These are phyloP conservation scores for Roridomyces roridus DNA, from an alignment of 768 basidiomycete genomes.

Conservation along the genomic window DNA sequence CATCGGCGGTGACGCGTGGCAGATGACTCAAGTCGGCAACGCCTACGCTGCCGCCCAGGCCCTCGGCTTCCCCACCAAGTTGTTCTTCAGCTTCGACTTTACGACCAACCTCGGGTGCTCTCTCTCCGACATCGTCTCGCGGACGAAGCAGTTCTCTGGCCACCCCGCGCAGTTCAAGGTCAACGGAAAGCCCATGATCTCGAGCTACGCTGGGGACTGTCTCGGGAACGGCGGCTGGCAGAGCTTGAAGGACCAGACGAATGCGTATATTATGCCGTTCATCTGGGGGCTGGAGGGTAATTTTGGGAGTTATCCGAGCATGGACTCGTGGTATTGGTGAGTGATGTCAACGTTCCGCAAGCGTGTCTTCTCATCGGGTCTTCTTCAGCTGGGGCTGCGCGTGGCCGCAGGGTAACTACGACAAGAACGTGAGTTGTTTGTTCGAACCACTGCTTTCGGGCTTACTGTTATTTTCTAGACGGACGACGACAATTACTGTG, in stretches of 20 bases:
- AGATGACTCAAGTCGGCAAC: constrained; percentile 48
- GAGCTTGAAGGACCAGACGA: constrained; percentile 51
- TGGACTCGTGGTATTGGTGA: constrained; percentile 48
- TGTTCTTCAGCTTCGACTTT: constrained; percentile 66
- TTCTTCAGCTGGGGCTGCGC: constrained; percentile 61
- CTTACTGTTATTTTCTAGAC: constrained; percentile 37
- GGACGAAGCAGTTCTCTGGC: constrained; percentile 50
- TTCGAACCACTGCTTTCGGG: not conserved
- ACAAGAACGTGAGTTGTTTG: constrained; percentile 44
- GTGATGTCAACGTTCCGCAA: no score
- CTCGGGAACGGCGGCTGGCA: constrained; percentile 60
- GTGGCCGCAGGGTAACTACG: constrained; percentile 58
- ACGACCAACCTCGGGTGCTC: constrained; percentile 53
- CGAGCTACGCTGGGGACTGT: constrained; percentile 66
- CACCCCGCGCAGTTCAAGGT: constrained; percentile 64
- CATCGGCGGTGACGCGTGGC: constrained; percentile 62
- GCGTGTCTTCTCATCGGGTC: no score
- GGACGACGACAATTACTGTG: constrained; percentile 57
- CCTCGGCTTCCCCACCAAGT: constrained; percentile 49
- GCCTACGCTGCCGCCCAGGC: constrained; percentile 59
- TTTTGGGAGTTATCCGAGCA: constrained; percentile 50
- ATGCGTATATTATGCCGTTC: constrained; percentile 58
- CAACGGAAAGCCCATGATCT: constrained; percentile 60
- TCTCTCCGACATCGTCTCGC: constrained; percentile 46
- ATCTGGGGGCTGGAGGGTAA: constrained; percentile 58